Evolutionary conservation across 257 asterid genomes (phyloP).

Genomic region (Nicotiana attenuata): DNA sequence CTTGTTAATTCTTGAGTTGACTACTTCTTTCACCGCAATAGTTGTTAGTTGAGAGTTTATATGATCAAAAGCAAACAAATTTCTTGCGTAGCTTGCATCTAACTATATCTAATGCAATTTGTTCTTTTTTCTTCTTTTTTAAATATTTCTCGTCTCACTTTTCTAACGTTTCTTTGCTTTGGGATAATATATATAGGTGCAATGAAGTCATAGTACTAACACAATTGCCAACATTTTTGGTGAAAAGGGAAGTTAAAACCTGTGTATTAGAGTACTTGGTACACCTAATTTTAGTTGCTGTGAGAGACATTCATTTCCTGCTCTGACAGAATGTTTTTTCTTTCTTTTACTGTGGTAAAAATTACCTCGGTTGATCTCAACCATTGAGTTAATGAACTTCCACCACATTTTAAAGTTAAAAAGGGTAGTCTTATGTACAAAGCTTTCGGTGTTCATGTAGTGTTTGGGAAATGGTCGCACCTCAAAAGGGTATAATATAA

Average conservation of each 20-base stretch:
- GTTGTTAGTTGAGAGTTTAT: constrained; percentile 4
- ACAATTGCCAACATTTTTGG: neutral
- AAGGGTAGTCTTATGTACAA: too few relatives aligned
- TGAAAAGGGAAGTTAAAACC: neutral
- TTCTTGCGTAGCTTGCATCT: neutral
- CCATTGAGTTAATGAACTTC: too few relatives aligned
- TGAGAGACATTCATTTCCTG: neutral
- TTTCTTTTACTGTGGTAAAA: neutral
- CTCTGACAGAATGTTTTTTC: neutral
- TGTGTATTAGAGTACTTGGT: neutral
- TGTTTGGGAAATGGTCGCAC: too few relatives aligned
- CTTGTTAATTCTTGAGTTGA: neutral
- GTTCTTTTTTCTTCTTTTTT: neutral
- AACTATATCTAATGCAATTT: neutral
- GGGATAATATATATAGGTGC: neutral
- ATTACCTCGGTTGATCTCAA: neutral
- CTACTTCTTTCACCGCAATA: neutral
- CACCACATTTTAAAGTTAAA: too few relatives aligned
- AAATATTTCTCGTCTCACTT: neutral
- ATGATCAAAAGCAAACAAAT: neutral
- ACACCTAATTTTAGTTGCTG: neutral
- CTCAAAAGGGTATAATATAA: too few relatives aligned
- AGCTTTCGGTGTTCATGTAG: accelerated
- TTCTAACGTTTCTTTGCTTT: neutral
- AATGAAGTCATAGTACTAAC: neutral